These are phyloP conservation scores for Wallacemonas sp. DNA, from an alignment of 208 protist species.

Conservation along the genomic window DNA sequence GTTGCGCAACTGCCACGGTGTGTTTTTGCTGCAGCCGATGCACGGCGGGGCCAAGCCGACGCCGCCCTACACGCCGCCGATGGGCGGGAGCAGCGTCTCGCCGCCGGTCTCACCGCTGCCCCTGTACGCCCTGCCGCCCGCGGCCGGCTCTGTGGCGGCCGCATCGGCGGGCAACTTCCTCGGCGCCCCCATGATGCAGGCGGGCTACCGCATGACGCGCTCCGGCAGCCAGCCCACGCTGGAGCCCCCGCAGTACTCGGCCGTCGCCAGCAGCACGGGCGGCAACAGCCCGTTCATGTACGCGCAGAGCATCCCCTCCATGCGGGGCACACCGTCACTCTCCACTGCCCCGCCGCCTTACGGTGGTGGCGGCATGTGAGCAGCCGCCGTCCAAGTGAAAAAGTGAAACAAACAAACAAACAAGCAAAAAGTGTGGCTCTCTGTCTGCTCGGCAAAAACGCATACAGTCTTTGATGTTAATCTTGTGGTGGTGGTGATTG, in stretches of 20 bases:
- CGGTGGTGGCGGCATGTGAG: too few species aligned
- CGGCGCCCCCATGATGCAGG: conserved; percentile 33
- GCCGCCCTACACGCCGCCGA: conserved; percentile 73
- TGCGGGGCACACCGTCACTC: conserved; percentile 40
- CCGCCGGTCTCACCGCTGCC: conserved; percentile 79
- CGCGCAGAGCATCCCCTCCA: conserved; percentile 24
- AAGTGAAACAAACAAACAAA: background rate
- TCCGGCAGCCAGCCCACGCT: conserved; percentile 19
- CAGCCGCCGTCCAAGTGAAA: too few species aligned
- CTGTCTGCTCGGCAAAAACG: too few species aligned
- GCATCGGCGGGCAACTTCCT: conserved; percentile 30
- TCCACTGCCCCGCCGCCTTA: conserved; percentile 45
- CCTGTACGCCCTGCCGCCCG: conserved; percentile 71
- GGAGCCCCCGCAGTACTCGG: conserved; percentile 38
- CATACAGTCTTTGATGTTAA: too few species aligned
- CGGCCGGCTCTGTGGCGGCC: conserved; percentile 29
- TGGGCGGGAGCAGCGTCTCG: conserved; percentile 26
- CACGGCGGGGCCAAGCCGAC: conserved; percentile 41
- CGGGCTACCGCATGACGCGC: conserved; percentile 21
- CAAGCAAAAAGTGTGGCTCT: background rate
- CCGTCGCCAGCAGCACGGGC: conserved; percentile 18
- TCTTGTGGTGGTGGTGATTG: too few species aligned
- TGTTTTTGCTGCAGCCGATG: conserved; percentile 75
- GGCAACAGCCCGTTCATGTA: conserved; percentile 34
- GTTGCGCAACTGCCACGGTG: conserved; percentile 79